Base-by-base conservation (phyloP, 2,329 filamentous ascomycete species). In the Esteya vermicola region DNA sequence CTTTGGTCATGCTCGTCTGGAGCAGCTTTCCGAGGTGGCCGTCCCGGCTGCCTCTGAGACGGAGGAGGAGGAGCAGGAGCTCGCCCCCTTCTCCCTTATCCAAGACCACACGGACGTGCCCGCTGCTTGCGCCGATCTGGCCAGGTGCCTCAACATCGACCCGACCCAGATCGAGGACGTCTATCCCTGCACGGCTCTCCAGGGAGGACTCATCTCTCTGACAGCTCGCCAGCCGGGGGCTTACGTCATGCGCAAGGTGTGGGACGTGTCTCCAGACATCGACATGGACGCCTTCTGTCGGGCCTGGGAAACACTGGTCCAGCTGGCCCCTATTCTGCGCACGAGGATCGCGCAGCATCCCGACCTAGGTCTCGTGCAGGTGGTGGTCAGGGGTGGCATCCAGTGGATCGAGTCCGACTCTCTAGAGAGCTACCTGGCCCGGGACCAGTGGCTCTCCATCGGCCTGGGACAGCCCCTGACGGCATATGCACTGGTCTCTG, bases 141-240 rank as follows among this genome's bases (percentile, higher is more conserved):
- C 39, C 1, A 40, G 16, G 28, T 28, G 51, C 0, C 51, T 54
- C 1, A 50, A 54, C 2, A 42, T 52, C 7, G 45, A 51, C 2
- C 36, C 50, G 7, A 54, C 52, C 0, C 38, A 27, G 0, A 52
- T 72, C 5, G 64, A 70, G 36, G 69, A 75, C 43, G 51, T 70
- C 0, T 75, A 71, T 40, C 69, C 70, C 2, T 72, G 67, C 52
- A 69, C 68, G 0, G 63, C 68, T 0, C 54, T 72, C 1, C 70
- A 75, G 43, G 68, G 72, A 48, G 67, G 64, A 2, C 58, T 75
- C 2, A 65, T 75, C 57, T 66, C 68, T 1, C 51, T 74, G 6
- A 68, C 69, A 3, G 59, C 62, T 42, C 69, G 68, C 48, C 57
- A 65, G 20, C 58, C 60, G 26, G 68, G 68, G 32, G 63, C 66